A percentile compares a stretch with the other conserved stretches of the same genome.
These are phyloP conservation scores for Quercus glauca DNA, from an alignment of 306 rosid species.

Conservation along the genomic window DNA sequence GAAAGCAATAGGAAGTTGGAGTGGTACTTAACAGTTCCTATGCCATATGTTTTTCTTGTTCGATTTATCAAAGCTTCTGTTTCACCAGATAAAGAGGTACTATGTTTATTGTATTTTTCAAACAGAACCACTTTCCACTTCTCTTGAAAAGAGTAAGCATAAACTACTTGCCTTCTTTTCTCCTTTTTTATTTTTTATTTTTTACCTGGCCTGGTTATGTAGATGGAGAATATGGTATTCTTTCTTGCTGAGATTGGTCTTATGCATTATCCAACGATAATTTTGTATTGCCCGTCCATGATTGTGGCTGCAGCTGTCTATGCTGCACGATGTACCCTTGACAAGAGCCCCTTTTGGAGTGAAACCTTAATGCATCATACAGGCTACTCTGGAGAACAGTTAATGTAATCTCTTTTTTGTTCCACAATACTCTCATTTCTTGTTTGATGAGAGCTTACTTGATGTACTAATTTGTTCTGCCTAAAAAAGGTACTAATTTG, in stretches of 20 bases:
- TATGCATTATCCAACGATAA: conserved; percentile 25
- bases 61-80: conserved; percentile 46
- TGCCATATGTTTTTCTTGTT: conserved; percentile 47
- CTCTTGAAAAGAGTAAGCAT: neutral
- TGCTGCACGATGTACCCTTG: conserved; percentile 42
- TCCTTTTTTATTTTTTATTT: neutral
- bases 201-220: neutral
- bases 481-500: neutral
- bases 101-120: neutral
- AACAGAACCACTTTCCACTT: too few species aligned
- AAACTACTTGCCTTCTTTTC: neutral
- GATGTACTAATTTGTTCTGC: too few species aligned
- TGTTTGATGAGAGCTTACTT: too few species aligned
- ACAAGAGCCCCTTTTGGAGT: conserved; percentile 37
- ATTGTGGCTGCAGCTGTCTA: conserved; percentile 56
- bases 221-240: conserved; percentile 51
- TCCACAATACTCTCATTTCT: neutral
- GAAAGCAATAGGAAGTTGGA: conserved; percentile 45
- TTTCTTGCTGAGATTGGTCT: conserved; percentile 53
- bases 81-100: conserved; percentile 40
- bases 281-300: conserved; percentile 36
- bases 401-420: conserved; percentile 17
- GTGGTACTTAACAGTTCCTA: conserved; percentile 58
- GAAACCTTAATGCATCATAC: conserved; percentile 45
- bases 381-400: conserved; percentile 39